Evolutionary conservation across 768 basidiomycete genomes (phyloP).

Genomic region (Pleurotus salmoneostramineus): DNA sequence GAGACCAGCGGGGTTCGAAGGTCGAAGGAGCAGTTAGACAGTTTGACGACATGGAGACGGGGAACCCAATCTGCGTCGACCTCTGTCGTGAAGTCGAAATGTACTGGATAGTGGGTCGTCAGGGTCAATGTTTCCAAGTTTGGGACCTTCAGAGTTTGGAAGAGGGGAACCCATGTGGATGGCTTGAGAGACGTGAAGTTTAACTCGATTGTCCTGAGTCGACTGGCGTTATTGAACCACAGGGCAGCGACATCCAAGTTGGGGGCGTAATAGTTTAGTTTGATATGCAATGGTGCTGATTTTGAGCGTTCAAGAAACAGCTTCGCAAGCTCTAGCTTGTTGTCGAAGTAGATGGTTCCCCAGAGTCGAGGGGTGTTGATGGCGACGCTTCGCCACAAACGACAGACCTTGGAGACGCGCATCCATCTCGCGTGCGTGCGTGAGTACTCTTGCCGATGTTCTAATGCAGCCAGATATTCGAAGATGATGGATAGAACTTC

Average conservation of each 20-base stretch:
- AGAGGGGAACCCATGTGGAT: not conserved
- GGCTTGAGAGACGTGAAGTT: not conserved
- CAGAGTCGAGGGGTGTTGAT: not conserved
- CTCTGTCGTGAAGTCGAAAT: not conserved
- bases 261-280: not conserved
- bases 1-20: not conserved
- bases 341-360: not conserved
- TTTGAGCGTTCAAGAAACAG: not conserved
- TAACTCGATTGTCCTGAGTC: not conserved
- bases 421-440: not conserved
- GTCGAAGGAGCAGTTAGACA: not conserved
- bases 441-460: not conserved
- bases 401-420: not conserved
- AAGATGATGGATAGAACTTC: not conserved
- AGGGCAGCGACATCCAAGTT: not conserved
- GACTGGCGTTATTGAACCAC: not conserved
- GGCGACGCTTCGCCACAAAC: not conserved
- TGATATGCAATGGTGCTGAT: not conserved
- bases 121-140: not conserved
- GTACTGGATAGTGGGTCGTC: not conserved
- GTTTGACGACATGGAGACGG: not conserved
- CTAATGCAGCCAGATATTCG: not conserved
- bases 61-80: not conserved
- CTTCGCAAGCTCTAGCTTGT: not conserved
- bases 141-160: not conserved